Conservation (phyloP, 1,284 basidiomycete species). For the Pseudozyma sp. region DNA sequence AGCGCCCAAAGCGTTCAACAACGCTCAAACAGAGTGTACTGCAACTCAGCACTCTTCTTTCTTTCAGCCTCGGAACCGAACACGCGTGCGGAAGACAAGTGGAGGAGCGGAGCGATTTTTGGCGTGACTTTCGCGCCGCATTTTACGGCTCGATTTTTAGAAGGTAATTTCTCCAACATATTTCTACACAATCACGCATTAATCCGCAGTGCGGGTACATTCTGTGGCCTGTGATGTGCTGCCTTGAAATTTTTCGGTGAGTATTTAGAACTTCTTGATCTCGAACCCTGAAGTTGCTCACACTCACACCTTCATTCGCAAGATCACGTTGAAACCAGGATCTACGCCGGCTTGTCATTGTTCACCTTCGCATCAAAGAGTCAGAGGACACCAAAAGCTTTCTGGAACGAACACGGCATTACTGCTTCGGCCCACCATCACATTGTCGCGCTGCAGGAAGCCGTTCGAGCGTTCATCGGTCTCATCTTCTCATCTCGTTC, state of each 20-base stretch:
- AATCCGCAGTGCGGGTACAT: background rate
- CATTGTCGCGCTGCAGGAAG: too few species aligned
- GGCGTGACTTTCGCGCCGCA: background rate
- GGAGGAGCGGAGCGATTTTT: background rate
- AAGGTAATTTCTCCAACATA: too few species aligned
- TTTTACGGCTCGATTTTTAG: slow-evolving; percentile 1
- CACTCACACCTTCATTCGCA: background rate
- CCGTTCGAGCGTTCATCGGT: too few species aligned
- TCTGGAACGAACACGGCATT: too few species aligned
- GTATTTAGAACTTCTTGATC: slow-evolving; percentile 10
- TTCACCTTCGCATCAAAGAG: too few species aligned
- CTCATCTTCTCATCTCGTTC: too few species aligned
- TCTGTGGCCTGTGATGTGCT: slow-evolving; percentile 21
- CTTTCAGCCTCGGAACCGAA: slow-evolving; percentile 7
- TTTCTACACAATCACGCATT: background rate
- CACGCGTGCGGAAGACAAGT: background rate
- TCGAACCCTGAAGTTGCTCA: background rate
- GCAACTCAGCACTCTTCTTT: slow-evolving; percentile 2
- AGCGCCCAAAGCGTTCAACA: slow-evolving; percentile 1
- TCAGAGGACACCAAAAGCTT: too few species aligned
- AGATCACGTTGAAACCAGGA: too few species aligned
- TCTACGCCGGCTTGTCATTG: too few species aligned
- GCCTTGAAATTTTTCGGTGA: slow-evolving; percentile 25
- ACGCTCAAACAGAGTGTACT: background rate
- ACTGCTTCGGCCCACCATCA: too few species aligned